Evolutionary conservation across 2,329 filamentous ascomycete species (phyloP), one percentile per base, ranked within the genome.

Genomic region (Hymenoscyphus occultus): DNA sequence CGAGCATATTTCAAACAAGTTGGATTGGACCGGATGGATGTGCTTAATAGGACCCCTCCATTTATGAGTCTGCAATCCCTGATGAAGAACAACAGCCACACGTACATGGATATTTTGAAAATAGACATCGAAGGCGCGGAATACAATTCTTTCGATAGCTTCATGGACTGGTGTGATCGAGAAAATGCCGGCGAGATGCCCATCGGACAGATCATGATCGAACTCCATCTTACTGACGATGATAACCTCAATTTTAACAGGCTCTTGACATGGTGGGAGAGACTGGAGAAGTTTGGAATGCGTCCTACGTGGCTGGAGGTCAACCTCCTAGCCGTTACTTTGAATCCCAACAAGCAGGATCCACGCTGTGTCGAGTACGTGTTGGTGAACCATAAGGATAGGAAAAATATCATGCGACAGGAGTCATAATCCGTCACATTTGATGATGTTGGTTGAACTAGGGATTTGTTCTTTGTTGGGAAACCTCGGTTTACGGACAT

Each of bases 101-200:
- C 73, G 3, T 78, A 78, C 64, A 74, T 79, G 60, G 78, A 80
- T 66, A 74, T 80, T 22, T 62, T 79, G 45, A 79, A 79, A 69
- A 78, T 79, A 65, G 77, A 80, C 67, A 76, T 79, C 56, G 78
- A 79, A 61, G 75, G 74, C 3, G 67, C 70, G 13, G 78, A 79
- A 65, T 79, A 76, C 62, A 71, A 71, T 40, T 68, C 76, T 10
- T 65, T 77, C 60, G 69, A 71, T 56, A 42, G 64, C 1, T 73
- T 74, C 57, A 72, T 73, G 71, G 69, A 73, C 67, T 61, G 56
- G 5, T 66, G 63, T 63, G 67, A 72, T 3, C 19, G 39, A 9
- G 3, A 13, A 12, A 58, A 48, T 39, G 64, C 45, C 7, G 67
- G 65, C 1, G 58, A 54, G 5, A 62, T 74, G 40, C 71, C 72